Evolutionary conservation across 2,329 filamentous ascomycete species (phyloP).

Genomic region (Madurella mycetomatis): DNA sequence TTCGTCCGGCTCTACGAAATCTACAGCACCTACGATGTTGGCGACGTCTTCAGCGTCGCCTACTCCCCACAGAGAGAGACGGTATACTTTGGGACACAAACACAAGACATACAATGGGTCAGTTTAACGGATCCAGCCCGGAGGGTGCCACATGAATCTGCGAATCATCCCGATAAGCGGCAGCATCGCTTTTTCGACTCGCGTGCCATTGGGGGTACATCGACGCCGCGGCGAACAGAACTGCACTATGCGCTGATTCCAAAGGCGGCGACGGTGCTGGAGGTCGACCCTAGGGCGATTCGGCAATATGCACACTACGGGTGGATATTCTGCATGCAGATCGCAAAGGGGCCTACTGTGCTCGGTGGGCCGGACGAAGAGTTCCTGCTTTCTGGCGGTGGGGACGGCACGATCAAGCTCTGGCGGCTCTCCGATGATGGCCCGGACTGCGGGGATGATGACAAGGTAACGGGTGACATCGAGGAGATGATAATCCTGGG

Average conservation of each 20-base stretch:
- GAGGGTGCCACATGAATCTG: slow-evolving; percentile 56
- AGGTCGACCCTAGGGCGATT: slow-evolving; percentile 77
- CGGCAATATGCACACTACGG: slow-evolving; percentile 90
- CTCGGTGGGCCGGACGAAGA: slow-evolving; percentile 70
- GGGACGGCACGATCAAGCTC: slow-evolving; percentile 91
- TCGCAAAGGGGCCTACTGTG: slow-evolving; percentile 65
- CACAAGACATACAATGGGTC: slow-evolving; percentile 93
- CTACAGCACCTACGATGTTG: slow-evolving; percentile 89
- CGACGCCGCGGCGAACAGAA: slow-evolving; percentile 67
- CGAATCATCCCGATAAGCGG: slow-evolving; percentile 68
- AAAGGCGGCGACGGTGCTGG: slow-evolving; percentile 56
- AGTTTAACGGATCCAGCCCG: slow-evolving; percentile 61
- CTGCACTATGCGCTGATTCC: slow-evolving; percentile 54
- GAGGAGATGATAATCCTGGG: slow-evolving; percentile 64
- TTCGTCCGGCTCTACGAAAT: slow-evolving; percentile 80
- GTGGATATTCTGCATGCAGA: slow-evolving; percentile 93
- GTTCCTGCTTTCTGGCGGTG: slow-evolving; percentile 83
- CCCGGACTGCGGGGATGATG: slow-evolving; percentile 41
- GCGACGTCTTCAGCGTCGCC: slow-evolving; percentile 92
- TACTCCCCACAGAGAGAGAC: slow-evolving; percentile 78
- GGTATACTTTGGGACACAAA: slow-evolving; percentile 88
- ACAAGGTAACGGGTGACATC: slow-evolving; percentile 56
- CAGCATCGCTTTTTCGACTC: slow-evolving; percentile 94
- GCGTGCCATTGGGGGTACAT: slow-evolving; percentile 73
- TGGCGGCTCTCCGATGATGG: slow-evolving; percentile 61